phyloP scores from a whole-genome alignment of 1,284 basidiomycete genomes.

The Caloboletus firmus region DNA sequence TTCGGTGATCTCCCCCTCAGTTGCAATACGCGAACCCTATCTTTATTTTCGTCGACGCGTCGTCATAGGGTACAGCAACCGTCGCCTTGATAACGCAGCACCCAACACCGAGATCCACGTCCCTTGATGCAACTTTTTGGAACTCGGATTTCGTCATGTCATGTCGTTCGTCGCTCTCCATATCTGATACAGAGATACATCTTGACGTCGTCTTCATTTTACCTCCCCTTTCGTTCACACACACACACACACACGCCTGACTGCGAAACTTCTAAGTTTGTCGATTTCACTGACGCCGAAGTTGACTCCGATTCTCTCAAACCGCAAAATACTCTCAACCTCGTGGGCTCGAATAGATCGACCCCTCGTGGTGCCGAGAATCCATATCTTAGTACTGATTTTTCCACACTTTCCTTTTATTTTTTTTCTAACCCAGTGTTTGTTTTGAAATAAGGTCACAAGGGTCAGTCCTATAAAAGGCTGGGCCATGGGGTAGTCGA shows the following conservation, averaged over 20 bases:
- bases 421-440: background rate
- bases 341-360: background rate
- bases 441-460: constrained; percentile 2
- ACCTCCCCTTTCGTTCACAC: background rate
- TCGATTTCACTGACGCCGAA: background rate
- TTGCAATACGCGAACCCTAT: constrained; percentile 4
- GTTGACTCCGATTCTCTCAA: background rate
- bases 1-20: background rate
- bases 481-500: background rate
- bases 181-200: background rate
- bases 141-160: background rate
- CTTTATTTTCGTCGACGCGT: background rate
- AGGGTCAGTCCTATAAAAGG: background rate
- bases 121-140: background rate
- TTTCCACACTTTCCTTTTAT: background rate
- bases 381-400: background rate
- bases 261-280: background rate
- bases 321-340: constrained; percentile 9
- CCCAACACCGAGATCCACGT: background rate
- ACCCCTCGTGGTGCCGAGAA: background rate
- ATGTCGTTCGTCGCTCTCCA: background rate
- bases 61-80: background rate
- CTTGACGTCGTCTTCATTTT: background rate
- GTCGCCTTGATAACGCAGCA: background rate
- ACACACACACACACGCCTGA: background rate